Evolutionary conservation across 768 basidiomycete genomes (phyloP), one percentile per base, ranked within the genome.

Genomic region (Leccinum subgranulosum): DNA sequence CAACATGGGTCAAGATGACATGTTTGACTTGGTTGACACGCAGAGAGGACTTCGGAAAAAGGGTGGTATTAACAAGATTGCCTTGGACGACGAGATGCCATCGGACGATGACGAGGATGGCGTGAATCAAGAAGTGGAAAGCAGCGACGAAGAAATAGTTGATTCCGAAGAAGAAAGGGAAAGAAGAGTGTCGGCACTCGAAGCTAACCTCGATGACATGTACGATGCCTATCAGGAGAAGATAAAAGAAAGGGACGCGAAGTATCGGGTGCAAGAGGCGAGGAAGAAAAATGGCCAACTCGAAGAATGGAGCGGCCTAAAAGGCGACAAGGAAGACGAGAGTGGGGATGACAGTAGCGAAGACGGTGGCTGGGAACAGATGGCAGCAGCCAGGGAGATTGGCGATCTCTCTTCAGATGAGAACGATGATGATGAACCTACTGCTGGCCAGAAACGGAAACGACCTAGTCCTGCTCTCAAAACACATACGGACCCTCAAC

Each of bases 161-260:
- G 86, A 84, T 62, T 77, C 78, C 14, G 89, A 88, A 17, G 90
- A 91, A 61, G 94, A 92, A 68, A 74, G 77, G 48, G 85, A 90
- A 60, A 74, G 70, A 63, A 86, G 83, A 67, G 72, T 87, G 14
- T 74, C 70, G 2, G 77, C 65, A 4, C 80, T 98, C 15, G 97
- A 98, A 71, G 84, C 77, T n/a, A 90, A 94, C 64, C 76, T 99
- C 57, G 94, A 98, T 66, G 85, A 81, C 6, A 73, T 98, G 64
- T 98, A 99, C 74, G 86, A 94, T 61, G 81, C 85, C 17, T 99
- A 97, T 73, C 87, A 84, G 68, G 84, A 87, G 55, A 79, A 88
- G 58, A 74, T 92, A 76, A 80, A 82, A 59, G 93, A 94, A 70
- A 80, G 86, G 58, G 94, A 98, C 69, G 82, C 88, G 17, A 98